Evolutionary conservation across 331 rosid species (phyloP), one percentile per base, ranked within the genome.

Genomic region (Telfairia occidentalis): DNA sequence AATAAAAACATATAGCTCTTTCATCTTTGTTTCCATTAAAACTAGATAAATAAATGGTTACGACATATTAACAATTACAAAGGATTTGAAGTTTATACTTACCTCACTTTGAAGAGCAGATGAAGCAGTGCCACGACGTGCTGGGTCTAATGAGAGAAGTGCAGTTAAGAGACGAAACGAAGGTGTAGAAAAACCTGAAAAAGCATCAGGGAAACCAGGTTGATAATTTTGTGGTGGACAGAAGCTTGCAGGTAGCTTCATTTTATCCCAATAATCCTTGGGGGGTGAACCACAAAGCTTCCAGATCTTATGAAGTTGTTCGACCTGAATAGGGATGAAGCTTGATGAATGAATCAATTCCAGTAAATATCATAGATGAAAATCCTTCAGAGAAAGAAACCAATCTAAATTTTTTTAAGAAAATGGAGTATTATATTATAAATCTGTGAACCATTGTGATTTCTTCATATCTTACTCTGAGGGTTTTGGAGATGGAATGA

Each of bases 281-380:
- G 84, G 54, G 28, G 96, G 97, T 28, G 89, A 78, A 60, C 97
- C 96, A 73, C 89, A 87, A 72, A 89, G 92, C 80, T 87, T 92
- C 81, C 83, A 90, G 83, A 92, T 90, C 83, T 64, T 88, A 79
- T 88, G 94, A 75, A 92, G 87, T 50, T 92, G 94, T 77, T 92
- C 90, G 78, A 90, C 86, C 92, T 89, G 78, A 76, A 75, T 28
- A 53, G 13, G 73, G 6, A 53, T 42, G 77, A 61, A 53, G 54
- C 70, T 55, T 61, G 48, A 65, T 45, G 7, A 59, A 42, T 34
- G 12, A 9, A 38, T 9, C n/a, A n/a, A n/a, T 9, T 34, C 26
- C 72, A 26, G 46, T 15, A 30, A 64, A 64, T 37, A 64, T 64
- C 16, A 37, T 19, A 21, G 38, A 73, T 0, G 38, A 32, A 49